A percentile compares a stretch with the other conserved stretches of the same genome.
phyloP scores from a whole-genome alignment of 2,329 filamentous ascomycete genomes.

The Bertia moriformis region DNA sequence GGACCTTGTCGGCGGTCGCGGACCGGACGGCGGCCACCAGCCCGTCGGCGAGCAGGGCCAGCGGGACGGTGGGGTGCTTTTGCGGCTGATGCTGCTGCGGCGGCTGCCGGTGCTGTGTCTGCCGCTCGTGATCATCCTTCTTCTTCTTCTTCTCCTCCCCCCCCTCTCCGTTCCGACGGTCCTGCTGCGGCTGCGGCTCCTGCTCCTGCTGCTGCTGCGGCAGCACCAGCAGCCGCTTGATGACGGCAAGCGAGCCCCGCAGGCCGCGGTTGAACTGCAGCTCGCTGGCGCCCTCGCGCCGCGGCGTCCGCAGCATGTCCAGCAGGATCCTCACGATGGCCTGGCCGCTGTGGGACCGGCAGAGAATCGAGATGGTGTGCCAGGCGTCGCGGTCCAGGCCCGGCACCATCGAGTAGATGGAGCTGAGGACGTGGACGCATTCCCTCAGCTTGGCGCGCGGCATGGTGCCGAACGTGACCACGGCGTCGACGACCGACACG shows the following conservation, averaged over 20 bases:
- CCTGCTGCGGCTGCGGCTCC: too few species aligned
- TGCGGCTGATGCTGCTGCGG: too few species aligned
- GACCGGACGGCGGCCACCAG: constrained; percentile 32
- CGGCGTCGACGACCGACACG: constrained; percentile 53
- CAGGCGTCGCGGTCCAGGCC: constrained; percentile 49
- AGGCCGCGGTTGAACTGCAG: constrained; percentile 40
- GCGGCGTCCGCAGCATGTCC: constrained; percentile 38
- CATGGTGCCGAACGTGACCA: constrained; percentile 60
- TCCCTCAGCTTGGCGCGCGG: constrained; percentile 45
- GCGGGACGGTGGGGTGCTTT: constrained; percentile 45
- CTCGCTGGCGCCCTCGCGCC: constrained; percentile 26
- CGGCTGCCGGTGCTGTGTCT: too few species aligned
- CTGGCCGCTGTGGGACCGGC: constrained; percentile 61
- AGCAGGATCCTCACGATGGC: constrained; percentile 52
- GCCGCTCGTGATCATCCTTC: constrained; percentile 5
- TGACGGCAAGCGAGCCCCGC: constrained; percentile 45
- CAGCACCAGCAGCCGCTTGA: constrained; percentile 47
- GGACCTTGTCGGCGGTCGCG: constrained; percentile 27
- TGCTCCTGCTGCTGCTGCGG: too few species aligned
- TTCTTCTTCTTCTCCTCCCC: constrained; percentile 3
- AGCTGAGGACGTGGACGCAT: constrained; percentile 58
- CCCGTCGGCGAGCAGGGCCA: constrained; percentile 41
- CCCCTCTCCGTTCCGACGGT: constrained; percentile 37
- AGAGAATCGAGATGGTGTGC: constrained; percentile 56
- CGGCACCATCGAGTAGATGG: constrained; percentile 53